Percentiles rank a stretch among this genome's conserved stretches.
These are phyloP conservation scores for Fraxinus floribunda DNA, from an alignment of 305 asterid species.

Conservation along the genomic window DNA sequence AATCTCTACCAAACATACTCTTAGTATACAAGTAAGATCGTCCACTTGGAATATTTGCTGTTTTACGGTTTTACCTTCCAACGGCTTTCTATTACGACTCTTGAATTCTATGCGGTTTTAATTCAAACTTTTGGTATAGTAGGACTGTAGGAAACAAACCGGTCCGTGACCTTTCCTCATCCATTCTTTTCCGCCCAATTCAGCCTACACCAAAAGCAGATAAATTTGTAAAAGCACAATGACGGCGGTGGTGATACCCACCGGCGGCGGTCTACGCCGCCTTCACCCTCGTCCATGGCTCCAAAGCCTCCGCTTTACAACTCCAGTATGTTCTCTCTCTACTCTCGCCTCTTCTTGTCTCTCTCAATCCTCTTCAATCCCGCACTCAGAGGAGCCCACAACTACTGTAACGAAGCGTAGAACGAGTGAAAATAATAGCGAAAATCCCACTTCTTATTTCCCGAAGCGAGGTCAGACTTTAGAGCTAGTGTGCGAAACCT, in stretches of 20 bases:
- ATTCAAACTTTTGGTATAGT: background rate
- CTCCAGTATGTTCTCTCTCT: conserved; percentile 30
- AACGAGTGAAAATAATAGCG: conserved; percentile 11
- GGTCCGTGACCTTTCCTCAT: background rate
- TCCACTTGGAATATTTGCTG: background rate
- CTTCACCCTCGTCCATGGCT: conserved; percentile 44
- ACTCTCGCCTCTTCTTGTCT: conserved; percentile 34
- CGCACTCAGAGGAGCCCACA: conserved; percentile 38
- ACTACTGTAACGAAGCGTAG: conserved; percentile 24
- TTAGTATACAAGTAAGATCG: background rate
- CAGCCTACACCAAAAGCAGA: conserved; percentile 19
- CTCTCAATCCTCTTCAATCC: conserved; percentile 28
- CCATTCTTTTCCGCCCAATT: conserved; percentile 33
- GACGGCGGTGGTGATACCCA: conserved; percentile 41
- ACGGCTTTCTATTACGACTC: background rate
- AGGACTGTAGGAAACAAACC: background rate
- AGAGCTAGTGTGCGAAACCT: conserved; percentile 81
- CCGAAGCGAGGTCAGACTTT: conserved; percentile 89
- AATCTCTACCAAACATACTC: too few relatives aligned
- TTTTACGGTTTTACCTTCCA: background rate
- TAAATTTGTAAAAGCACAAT: conserved; percentile 29
- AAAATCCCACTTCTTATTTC: conserved; percentile 37
- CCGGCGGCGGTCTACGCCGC: conserved; percentile 58
- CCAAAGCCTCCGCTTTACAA: conserved; percentile 29
- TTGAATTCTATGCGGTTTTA: background rate